These are phyloP conservation scores for Fusarium succisae DNA, from an alignment of 2,329 filamentous ascomycete genomes.

Conservation along the genomic window DNA sequence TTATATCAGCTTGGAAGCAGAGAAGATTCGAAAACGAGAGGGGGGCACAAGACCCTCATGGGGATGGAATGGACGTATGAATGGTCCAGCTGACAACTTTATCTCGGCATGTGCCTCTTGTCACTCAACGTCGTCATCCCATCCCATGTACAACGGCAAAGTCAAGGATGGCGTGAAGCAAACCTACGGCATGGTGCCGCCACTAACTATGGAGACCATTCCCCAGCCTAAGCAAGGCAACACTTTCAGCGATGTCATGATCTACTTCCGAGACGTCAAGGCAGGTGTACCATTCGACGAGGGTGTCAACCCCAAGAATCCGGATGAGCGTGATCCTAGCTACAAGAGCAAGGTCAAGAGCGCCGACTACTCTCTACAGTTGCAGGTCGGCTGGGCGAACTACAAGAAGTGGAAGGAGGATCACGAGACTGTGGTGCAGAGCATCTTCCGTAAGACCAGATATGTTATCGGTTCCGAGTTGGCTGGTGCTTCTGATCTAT, in stretches of 20 bases:
- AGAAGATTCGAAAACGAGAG: neutral
- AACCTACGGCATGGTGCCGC: neutral
- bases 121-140: neutral
- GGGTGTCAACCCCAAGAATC: neutral
- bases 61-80: neutral
- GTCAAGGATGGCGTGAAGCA: neutral
- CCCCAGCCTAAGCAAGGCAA: neutral
- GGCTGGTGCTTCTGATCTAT: neutral
- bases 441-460: neutral
- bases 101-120: slow-evolving; percentile 1
- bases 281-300: neutral
- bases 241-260: neutral
- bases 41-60: neutral
- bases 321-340: neutral
- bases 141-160: neutral
- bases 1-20: neutral
- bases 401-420: slow-evolving; percentile 2
- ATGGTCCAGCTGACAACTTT: neutral
- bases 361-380: neutral
- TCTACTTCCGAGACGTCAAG: neutral
- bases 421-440: neutral
- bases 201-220: neutral
- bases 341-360: neutral
- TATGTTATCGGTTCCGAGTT: neutral
- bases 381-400: neutral